Conservation (phyloP, 164 flowering plant species). For the Aristolochia fimbriata region DNA sequence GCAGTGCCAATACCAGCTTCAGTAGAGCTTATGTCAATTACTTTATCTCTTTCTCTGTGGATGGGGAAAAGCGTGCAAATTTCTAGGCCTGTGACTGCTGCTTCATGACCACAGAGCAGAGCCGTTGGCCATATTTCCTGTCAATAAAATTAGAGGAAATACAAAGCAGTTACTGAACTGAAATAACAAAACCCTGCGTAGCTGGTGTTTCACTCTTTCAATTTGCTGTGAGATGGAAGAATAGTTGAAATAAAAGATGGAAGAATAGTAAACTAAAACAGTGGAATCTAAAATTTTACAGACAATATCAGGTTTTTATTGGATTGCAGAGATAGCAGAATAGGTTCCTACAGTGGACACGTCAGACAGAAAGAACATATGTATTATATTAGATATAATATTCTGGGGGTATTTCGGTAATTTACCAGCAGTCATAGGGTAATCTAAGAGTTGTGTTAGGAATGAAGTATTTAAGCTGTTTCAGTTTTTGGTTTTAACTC, state of each 20-base stretch:
- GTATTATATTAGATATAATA: no score
- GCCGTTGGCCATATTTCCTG: slow-evolving; percentile 78
- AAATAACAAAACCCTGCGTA: not conserved
- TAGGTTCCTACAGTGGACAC: not conserved
- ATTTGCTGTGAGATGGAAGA: not conserved
- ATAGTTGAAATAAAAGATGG: not conserved
- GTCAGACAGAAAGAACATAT: not conserved
- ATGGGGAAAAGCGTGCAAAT: slow-evolving; percentile 53
- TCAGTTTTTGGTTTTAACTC: no score
- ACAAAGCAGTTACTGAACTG: not conserved
- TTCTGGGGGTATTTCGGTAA: no score
- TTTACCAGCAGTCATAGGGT: no score
- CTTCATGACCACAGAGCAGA: slow-evolving; percentile 84
- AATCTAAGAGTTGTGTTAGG: no score
- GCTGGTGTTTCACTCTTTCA: not conserved
- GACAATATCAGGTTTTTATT: not conserved
- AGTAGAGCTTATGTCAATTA: slow-evolving; percentile 20
- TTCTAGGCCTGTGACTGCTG: slow-evolving; percentile 58
- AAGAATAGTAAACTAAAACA: not conserved
- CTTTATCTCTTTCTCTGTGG: slow-evolving; percentile 19
- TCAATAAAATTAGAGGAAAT: slow-evolving; percentile 1
- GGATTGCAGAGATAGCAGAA: not conserved
- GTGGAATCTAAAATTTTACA: not conserved
- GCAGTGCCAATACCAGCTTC: slow-evolving; percentile 35
- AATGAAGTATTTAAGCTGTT: no score